Conservation (phyloP, 2,329 filamentous ascomycete genomes). For the Polychaeton citri region DNA sequence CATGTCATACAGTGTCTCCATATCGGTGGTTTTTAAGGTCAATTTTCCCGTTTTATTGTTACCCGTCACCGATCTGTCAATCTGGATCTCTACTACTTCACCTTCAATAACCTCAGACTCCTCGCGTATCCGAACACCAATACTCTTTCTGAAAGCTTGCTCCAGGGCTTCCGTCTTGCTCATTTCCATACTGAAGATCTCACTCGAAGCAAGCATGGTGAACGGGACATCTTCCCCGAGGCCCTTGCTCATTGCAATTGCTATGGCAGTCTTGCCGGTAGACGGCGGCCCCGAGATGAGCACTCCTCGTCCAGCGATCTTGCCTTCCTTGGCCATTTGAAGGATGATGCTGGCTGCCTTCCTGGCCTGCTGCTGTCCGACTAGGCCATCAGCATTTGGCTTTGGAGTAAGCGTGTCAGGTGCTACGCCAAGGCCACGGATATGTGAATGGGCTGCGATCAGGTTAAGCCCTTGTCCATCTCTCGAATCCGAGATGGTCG, state of each 20-base stretch:
- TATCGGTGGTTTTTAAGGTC: conserved; percentile 98
- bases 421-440: conserved; percentile 89
- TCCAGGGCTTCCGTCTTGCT: conserved; percentile 97
- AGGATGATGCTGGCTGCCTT: conserved; percentile 93
- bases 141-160: conserved; percentile 97
- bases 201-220: conserved; percentile 86
- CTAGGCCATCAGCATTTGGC: conserved; percentile 74
- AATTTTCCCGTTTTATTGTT: conserved; percentile 96
- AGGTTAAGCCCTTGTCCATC: conserved; percentile 94
- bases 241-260: conserved; percentile 97
- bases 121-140: conserved; percentile 95
- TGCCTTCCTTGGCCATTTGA: conserved; percentile 98
- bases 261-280: conserved; percentile 96
- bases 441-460: conserved; percentile 96
- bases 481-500: conserved; percentile 85
- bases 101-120: conserved; percentile 99
- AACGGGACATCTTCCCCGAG: conserved; percentile 90
- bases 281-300: conserved; percentile 91
- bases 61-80: conserved; percentile 90
- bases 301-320: conserved; percentile 90
- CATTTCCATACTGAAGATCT: conserved; percentile 99
- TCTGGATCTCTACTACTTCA: conserved; percentile 97
- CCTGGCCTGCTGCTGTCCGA: conserved; percentile 90
- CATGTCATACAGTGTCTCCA: conserved; percentile 99
- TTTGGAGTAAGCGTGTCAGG: conserved; percentile 80